Base-by-base conservation (phyloP, 2,329 filamentous ascomycete species). In the Penicillium olsonii region DNA sequence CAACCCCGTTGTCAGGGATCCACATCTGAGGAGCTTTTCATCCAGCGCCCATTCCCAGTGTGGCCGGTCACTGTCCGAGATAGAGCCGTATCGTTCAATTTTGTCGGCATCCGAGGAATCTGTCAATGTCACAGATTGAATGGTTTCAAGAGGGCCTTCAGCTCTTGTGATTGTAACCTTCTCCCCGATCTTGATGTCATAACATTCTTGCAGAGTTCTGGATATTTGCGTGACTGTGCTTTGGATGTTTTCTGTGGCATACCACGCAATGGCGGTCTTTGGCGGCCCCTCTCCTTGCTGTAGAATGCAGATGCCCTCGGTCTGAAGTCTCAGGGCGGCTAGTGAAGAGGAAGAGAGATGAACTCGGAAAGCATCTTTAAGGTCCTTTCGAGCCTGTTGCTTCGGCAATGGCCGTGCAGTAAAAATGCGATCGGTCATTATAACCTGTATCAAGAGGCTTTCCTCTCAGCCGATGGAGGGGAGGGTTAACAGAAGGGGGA, bases 171-270 rank as follows among this genome's bases (percentile, higher is more conserved):
- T 79, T 7, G 79, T 77, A 40, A 95, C 75, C 42, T 84, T 80
- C 41, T 91, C 87, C 14, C 84, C 84, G 4, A 94, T 75, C 53
- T 87, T 86, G 59, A 95, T 81, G 1, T 83, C 83, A 57, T 87
- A 87, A 6, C 83, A 80, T 29, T 88, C 85, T 54, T 88, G 86
- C 45, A 95, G 83, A 5, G 83, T 78, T 54, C 88, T 85, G 18
- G 88, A 85, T 75, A 89, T 83, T 76, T 92, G 80, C 42, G 88
- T 76, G 48, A 90, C 78, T 54, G 85, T 81, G 57, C 83, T 83
- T 63, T 84, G 81, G 57, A 90, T 75, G 61, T 85, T 84, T 66
- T 85, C 75, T 5, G 76, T 65, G 3, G 82, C 80, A 34, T 77
- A 72, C 84, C 84, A 87, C 10, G 81, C 83, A 59, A 87, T 78